Evolutionary conservation across 129 eudicot species (phyloP).

Genomic region (Ambrosia artemisiifolia): DNA sequence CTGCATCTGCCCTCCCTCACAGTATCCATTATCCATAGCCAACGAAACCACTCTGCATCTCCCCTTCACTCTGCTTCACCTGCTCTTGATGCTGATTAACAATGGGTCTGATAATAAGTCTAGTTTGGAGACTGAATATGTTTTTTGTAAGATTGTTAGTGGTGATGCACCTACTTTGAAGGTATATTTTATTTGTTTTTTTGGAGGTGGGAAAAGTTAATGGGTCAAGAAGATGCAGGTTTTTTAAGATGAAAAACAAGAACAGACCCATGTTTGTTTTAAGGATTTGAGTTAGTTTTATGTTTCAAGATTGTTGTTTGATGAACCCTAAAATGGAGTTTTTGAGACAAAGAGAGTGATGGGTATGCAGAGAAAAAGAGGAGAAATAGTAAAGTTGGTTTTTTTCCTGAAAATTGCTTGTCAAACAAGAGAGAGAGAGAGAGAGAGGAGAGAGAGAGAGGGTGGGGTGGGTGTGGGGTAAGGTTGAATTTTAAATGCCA

Average conservation of each 20-base stretch:
- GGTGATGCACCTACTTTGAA: too few relatives aligned
- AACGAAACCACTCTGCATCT: too few relatives aligned
- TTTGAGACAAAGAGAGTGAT: slow-evolving; percentile 14
- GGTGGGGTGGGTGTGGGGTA: too few relatives aligned
- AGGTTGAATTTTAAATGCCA: too few relatives aligned
- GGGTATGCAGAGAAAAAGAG: slow-evolving; percentile 36
- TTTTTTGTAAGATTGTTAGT: too few relatives aligned
- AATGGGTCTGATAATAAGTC: too few relatives aligned
- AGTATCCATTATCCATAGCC: too few relatives aligned
- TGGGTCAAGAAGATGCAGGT: neutral
- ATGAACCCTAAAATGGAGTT: slow-evolving; percentile 20
- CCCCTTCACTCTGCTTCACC: too few relatives aligned
- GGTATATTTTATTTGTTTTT: too few relatives aligned
- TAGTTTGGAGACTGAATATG: too few relatives aligned
- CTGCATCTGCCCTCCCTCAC: too few relatives aligned
- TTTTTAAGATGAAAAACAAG: slow-evolving; percentile 16
- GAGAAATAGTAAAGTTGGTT: slow-evolving; percentile 24
- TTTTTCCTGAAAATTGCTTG: slow-evolving; percentile 36
- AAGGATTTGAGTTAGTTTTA: slow-evolving; percentile 20
- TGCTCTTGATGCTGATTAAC: too few relatives aligned
- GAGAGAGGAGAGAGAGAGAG: slow-evolving; percentile 22
- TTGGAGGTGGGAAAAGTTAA: slow-evolving; percentile 3
- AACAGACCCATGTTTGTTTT: slow-evolving; percentile 27
- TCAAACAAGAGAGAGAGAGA: slow-evolving; percentile 26
- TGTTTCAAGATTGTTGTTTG: slow-evolving; percentile 9